phyloP scores from a whole-genome alignment of 2,329 filamentous ascomycete genomes.

The Canariomyces notabilis region DNA sequence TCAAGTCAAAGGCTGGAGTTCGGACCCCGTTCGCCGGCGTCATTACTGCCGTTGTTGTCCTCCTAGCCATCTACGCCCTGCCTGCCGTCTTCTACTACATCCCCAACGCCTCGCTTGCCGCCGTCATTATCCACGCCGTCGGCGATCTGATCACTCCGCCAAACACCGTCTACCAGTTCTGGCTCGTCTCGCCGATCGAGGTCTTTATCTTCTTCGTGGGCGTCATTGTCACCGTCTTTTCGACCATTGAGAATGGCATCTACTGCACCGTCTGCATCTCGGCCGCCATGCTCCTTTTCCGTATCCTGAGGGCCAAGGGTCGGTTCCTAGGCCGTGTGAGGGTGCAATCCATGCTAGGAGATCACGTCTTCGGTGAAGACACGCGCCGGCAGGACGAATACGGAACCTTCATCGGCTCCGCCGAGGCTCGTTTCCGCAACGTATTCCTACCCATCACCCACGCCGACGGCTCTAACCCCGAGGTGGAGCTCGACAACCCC shows the following conservation, averaged over 20 bases:
- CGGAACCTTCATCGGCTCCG: constrained; percentile 47
- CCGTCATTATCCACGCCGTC: constrained; percentile 93
- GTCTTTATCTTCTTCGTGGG: constrained; percentile 90
- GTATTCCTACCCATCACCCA: constrained; percentile 85
- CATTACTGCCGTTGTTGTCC: constrained; percentile 78
- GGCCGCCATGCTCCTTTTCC: constrained; percentile 72
- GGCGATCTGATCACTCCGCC: constrained; percentile 88
- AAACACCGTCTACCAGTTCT: constrained; percentile 91
- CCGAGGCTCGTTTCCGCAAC: constrained; percentile 57
- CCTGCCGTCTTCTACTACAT: constrained; percentile 93
- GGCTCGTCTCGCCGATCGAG: constrained; percentile 85
- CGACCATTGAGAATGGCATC: constrained; percentile 84
- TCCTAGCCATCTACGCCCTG: constrained; percentile 85
- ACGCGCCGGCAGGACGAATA: constrained; percentile 46
- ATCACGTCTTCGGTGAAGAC: constrained; percentile 64
- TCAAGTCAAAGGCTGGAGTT: constrained; percentile 95
- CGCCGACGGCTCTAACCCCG: constrained; percentile 84
- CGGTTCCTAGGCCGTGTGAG: constrained; percentile 78
- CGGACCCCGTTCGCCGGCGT: constrained; percentile 86
- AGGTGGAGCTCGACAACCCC: constrained; percentile 71
- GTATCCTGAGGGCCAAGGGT: constrained; percentile 76
- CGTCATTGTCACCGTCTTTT: constrained; percentile 84
- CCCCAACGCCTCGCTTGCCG: constrained; percentile 71
- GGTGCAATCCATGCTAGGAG: constrained; percentile 77
- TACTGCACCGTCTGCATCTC: constrained; percentile 81